Evolutionary conservation across 2,329 filamentous ascomycete species (phyloP).

Genomic region (Aspergillus sp.): DNA sequence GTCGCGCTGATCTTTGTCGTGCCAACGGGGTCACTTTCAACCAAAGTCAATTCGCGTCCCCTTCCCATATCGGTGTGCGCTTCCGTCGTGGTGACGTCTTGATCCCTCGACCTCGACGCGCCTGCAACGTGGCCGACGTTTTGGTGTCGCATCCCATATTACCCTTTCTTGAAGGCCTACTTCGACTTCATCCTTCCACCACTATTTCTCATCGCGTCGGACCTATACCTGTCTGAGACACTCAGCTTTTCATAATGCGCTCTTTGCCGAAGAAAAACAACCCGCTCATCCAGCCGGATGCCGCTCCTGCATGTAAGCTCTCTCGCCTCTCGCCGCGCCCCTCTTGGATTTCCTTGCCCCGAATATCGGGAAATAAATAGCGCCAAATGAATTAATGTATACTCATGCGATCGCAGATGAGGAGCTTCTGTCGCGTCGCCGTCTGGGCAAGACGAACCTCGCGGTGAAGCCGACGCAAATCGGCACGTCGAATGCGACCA

Average conservation of each 20-base stretch:
- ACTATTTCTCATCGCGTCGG: conserved; percentile 9
- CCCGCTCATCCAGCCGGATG: conserved; percentile 43
- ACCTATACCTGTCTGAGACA: conserved; percentile 6
- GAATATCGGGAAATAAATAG: conserved; percentile 3
- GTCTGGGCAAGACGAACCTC: conserved; percentile 89
- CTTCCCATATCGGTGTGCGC: not conserved
- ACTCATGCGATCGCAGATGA: conserved; percentile 49
- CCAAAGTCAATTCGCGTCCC: conserved; percentile 4
- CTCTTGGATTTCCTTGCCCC: conserved; percentile 4
- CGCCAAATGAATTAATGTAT: conserved; percentile 16
- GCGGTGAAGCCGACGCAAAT: conserved; percentile 74
- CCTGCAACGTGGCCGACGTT: conserved; percentile 45
- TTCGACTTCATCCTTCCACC: conserved; percentile 6
- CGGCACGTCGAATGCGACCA: conserved; percentile 68
- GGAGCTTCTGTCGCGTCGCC: conserved; percentile 77
- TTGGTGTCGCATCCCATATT: conserved; percentile 28
- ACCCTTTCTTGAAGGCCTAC: conserved; percentile 10
- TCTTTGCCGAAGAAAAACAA: conserved; percentile 46
- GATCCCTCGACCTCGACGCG: conserved; percentile 29
- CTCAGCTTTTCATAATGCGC: conserved; percentile 37
- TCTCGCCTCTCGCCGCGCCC: conserved; percentile 14
- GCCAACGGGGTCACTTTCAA: conserved; percentile 5
- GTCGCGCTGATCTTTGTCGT: conserved; percentile 13
- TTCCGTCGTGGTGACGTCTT: conserved; percentile 20
- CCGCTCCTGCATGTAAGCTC: conserved; percentile 45